Percentiles rank a stretch among this genome's conserved stretches.
These are phyloP conservation scores for Fusarium globosum DNA, from an alignment of 2,329 filamentous ascomycete genomes.

Conservation along the genomic window DNA sequence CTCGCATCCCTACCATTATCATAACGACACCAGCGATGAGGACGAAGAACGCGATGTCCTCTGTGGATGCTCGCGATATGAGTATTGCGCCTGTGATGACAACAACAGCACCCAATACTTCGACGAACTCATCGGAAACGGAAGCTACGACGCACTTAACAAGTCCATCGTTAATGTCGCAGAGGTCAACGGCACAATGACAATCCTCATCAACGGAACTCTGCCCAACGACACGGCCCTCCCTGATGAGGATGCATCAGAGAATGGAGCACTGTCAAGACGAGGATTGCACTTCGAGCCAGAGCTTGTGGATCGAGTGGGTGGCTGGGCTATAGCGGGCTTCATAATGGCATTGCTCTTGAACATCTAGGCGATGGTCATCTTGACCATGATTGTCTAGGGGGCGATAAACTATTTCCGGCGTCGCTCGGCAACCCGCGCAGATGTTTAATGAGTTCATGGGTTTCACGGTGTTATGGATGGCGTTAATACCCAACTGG, in stretches of 20 bases:
- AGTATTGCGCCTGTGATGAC: conserved; percentile 75
- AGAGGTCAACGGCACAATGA: conserved; percentile 68
- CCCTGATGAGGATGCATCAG: conserved; percentile 46
- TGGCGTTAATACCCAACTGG: conserved; percentile 27
- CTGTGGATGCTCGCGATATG: conserved; percentile 63
- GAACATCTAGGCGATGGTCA: background rate
- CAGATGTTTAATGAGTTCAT: background rate
- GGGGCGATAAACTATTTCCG: rapidly evolving
- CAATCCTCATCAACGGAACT: conserved; percentile 80
- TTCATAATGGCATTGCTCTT: background rate
- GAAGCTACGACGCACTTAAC: conserved; percentile 69
- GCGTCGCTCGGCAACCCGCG: background rate
- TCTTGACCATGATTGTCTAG: background rate
- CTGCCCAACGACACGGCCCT: conserved; percentile 77
- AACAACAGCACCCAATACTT: conserved; percentile 70
- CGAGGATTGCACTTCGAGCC: conserved; percentile 46
- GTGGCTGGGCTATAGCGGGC: conserved; percentile 60
- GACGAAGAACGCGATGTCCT: conserved; percentile 52
- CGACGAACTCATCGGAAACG: conserved; percentile 72
- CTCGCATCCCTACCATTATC: conserved; percentile 57
- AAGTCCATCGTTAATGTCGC: conserved; percentile 70
- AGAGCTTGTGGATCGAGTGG: conserved; percentile 44
- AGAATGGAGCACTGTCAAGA: conserved; percentile 42
- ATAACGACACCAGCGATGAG: conserved; percentile 60
- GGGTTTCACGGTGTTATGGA: conserved; percentile 9